Percentiles rank a stretch among this genome's conserved stretches.
These are phyloP conservation scores for Funneliformis mosseae DNA, from an alignment of 192 early-diverging fungal genomes.

Conservation along the genomic window DNA sequence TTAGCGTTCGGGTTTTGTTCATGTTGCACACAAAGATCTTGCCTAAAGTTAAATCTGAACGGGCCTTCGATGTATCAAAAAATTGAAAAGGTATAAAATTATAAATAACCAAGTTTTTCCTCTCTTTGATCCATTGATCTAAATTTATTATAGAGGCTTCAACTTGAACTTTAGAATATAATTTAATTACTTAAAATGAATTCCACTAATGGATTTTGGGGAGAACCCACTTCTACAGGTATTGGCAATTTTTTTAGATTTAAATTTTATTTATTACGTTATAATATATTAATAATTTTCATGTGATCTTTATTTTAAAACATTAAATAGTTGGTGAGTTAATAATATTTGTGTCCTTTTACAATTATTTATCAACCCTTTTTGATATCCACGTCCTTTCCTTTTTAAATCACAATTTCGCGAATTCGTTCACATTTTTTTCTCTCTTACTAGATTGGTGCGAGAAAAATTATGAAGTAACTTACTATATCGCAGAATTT, in stretches of 20 bases:
- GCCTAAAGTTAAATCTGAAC: too few relatives aligned
- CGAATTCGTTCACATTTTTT: not conserved
- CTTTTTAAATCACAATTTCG: not conserved
- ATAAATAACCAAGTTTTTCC: constrained; percentile 5
- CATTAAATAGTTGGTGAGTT: constrained; percentile 11
- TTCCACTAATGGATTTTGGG: constrained; percentile 13
- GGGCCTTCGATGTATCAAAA: too few relatives aligned
- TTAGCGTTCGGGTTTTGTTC: too few relatives aligned
- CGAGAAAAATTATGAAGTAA: constrained; percentile 66
- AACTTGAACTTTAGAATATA: constrained; percentile 2
- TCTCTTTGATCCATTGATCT: not conserved
- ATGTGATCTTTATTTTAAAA: not conserved
- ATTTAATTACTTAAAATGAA: constrained; percentile 1
- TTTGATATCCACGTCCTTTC: not conserved
- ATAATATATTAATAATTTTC: not conserved
- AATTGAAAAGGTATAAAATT: too few relatives aligned
- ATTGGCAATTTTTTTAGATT: not conserved
- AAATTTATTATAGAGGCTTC: not conserved
- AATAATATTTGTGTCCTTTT: not conserved
- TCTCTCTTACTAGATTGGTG: constrained; percentile 55
- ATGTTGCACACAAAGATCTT: too few relatives aligned
- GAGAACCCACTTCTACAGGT: constrained; percentile 1
- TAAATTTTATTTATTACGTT: not conserved
- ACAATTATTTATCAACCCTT: not conserved
- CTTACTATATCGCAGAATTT: constrained; percentile 68